These are phyloP conservation scores for Cyclotella kingstonii DNA, from an alignment of 108 stramenopile species.

Conservation along the genomic window DNA sequence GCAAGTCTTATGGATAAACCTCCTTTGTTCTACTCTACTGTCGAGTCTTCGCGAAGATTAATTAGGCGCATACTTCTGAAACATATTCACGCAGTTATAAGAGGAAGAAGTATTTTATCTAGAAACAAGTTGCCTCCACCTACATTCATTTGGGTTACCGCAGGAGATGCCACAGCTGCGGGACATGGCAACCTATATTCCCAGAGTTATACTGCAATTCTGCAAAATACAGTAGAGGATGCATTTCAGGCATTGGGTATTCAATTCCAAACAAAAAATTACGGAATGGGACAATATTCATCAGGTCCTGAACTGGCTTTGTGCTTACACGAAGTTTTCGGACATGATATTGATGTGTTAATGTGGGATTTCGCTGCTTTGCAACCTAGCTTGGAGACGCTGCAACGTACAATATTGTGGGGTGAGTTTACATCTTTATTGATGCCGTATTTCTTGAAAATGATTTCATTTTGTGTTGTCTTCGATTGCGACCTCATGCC, in stretches of 20 bases:
- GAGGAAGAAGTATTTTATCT: not conserved
- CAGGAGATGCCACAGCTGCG: conserved; percentile 31
- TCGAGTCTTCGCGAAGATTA: conserved; percentile 1
- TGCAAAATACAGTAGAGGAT: conserved; percentile 49
- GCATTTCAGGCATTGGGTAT: conserved; percentile 61
- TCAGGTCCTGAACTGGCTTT: conserved; percentile 54
- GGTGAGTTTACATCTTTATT: conserved; percentile 69
- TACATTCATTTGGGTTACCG: conserved; percentile 64
- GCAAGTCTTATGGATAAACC: not conserved
- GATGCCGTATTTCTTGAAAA: conserved; percentile 24
- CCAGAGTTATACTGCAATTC: conserved; percentile 48
- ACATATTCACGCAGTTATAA: conserved; percentile 15
- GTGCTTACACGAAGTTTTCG: conserved; percentile 69
- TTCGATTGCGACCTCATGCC: not conserved
- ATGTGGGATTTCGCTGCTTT: conserved; percentile 20
- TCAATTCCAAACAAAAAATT: conserved; percentile 62
- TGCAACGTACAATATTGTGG: conserved; percentile 19
- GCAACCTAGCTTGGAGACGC: conserved; percentile 6
- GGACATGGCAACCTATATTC: conserved; percentile 31
- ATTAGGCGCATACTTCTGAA: conserved; percentile 24
- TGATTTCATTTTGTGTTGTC: not conserved
- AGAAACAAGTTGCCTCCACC: conserved; percentile 4
- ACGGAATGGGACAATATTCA: conserved; percentile 69
- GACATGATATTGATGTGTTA: conserved; percentile 58
- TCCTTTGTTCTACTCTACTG: conserved; percentile 1